phyloP scores from a whole-genome alignment of 2,329 filamentous ascomycete species.

The Leptodontidium sp. region DNA sequence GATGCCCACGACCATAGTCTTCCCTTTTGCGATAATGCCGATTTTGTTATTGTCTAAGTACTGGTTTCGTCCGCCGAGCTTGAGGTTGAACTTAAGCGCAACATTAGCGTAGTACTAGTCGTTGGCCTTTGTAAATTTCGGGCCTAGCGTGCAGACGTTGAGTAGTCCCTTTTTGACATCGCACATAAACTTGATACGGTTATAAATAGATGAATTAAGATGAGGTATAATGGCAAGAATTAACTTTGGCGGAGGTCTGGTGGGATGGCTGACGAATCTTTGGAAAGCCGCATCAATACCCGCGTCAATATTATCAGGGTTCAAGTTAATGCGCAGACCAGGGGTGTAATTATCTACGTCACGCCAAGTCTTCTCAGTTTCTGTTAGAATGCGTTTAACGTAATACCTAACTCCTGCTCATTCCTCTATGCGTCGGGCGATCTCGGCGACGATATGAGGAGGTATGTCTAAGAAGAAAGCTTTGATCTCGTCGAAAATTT shows the following conservation, averaged over 20 bases:
- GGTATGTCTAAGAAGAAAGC: slow-evolving; percentile 57
- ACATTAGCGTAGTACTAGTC: slow-evolving; percentile 70
- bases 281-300: no score
- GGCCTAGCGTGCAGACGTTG: slow-evolving; percentile 32
- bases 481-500: slow-evolving; percentile 60
- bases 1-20: slow-evolving; percentile 41
- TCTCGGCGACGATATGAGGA: no score
- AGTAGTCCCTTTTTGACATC: slow-evolving; percentile 31
- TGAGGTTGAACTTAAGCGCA: slow-evolving; percentile 81
- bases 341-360: no score
- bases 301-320: no score
- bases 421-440: no score
- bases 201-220: slow-evolving; percentile 29
- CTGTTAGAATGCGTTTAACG: no score
- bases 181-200: slow-evolving; percentile 29
- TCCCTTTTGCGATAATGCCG: slow-evolving; percentile 66
- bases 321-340: no score
- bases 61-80: slow-evolving; percentile 76
- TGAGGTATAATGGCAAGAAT: slow-evolving; percentile 33
- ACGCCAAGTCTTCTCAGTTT: no score
- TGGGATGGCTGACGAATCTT: no score
- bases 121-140: slow-evolving; percentile 33
- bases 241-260: slow-evolving; percentile 27
- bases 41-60: slow-evolving; percentile 61
- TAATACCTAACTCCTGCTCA: no score